Base-by-base conservation (phyloP, 495 filamentous ascomycete genomes). In the Xylaria palmicola region DNA sequence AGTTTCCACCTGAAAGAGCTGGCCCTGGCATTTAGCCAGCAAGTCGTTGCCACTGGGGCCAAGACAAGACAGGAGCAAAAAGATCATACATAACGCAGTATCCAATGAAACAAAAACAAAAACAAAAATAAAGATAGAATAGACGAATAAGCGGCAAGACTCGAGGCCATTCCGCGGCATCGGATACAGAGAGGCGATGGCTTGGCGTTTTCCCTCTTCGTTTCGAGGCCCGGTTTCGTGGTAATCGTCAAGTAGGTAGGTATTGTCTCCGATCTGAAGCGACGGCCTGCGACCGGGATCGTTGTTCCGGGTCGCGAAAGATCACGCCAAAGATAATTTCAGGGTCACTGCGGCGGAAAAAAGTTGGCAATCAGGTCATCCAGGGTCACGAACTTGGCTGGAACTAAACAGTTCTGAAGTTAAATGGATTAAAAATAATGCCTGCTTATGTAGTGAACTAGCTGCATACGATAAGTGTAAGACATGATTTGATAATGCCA, bases 11-110 rank as follows among this genome's bases (percentile, higher is more conserved):
- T 55, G 13, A 30, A 37, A 43, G 41, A 54, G 41, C 59, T 61
- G 36, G 22, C 36, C 36, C 13, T 49, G 30, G 47, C 15, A 52
- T 54, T 61, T 54, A 54, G 48, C 58, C 58, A 61, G 58, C 39
- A 45, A 40, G 51, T 43, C 45, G n/a, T n/a, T n/a, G n/a, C n/a
- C n/a, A n/a, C n/a, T n/a, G n/a, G n/a, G n/a, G n/a, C n/a, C n/a
- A n/a, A n/a, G n/a, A n/a, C n/a, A n/a, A n/a, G n/a, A n/a, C n/a
- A n/a, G n/a, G n/a, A n/a, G n/a, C n/a, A n/a, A n/a, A n/a, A n/a
- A n/a, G n/a, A n/a, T n/a, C n/a, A n/a, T n/a, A n/a, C n/a, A n/a
- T n/a, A n/a, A n/a, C n/a, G n/a, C n/a, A n/a, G n/a, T n/a, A n/a
- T n/a, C n/a, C n/a, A n/a, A n/a, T n/a, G n/a, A n/a, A n/a, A n/a